Percentiles rank a stretch among this genome's conserved stretches.
Evolutionary conservation across 2,329 filamentous ascomycete genomes (phyloP).

Genomic region (Clonostachys rhizophaga): DNA sequence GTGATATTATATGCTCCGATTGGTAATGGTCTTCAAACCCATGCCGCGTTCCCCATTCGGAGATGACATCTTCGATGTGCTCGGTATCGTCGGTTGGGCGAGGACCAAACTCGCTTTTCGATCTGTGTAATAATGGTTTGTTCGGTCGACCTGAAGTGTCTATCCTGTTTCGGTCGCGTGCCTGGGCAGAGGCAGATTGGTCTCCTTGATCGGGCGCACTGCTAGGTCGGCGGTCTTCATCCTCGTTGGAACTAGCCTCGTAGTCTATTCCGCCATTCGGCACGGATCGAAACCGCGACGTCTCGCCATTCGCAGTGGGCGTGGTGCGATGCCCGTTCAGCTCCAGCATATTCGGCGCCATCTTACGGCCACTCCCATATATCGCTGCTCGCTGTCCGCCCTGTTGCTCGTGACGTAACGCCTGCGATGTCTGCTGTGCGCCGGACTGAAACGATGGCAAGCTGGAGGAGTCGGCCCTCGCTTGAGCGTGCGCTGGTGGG

Average conservation of each 20-base stretch:
- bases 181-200: constrained; percentile 10
- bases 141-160: constrained; percentile 28
- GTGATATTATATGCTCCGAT: constrained; percentile 81
- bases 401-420: no score
- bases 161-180: constrained; percentile 23
- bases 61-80: constrained; percentile 37
- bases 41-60: constrained; percentile 63
- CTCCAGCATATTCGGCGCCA: constrained; percentile 9
- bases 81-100: constrained; percentile 33
- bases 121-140: constrained; percentile 49
- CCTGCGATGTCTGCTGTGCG: no score
- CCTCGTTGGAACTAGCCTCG: constrained; percentile 16
- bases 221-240: constrained; percentile 33
- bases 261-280: constrained; percentile 18
- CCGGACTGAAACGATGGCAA: no score
- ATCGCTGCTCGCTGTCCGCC: no score
- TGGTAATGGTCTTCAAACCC: constrained; percentile 92
- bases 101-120: constrained; percentile 50
- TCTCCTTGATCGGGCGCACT: constrained; percentile 39
- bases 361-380: no score
- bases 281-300: constrained; percentile 15
- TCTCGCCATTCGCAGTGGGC: constrained; percentile 17
- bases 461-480: neutral
- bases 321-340: constrained; percentile 18
- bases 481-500: neutral